Base-by-base conservation (phyloP, 805 yeast genomes). In the Suhomyces vadensis region DNA sequence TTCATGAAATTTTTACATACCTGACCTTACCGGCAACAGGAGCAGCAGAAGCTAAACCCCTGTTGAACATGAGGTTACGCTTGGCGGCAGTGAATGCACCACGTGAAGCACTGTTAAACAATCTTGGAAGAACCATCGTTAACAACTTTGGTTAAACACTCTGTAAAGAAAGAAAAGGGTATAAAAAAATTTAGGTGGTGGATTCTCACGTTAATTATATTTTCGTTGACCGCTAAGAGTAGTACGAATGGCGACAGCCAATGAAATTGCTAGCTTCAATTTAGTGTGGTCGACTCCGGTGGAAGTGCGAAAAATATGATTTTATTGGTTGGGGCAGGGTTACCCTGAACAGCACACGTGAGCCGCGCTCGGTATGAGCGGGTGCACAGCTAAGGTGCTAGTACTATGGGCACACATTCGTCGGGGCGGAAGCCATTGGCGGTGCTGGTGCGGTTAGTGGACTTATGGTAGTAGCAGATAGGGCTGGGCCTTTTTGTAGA, bases 81-180 rank as follows among this genome's bases (percentile, higher is more conserved):
- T 82, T 86, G 64, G 90, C 95, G 61, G 92, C 91, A 73, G 83
- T 81, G 74, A 85, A 81, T 64, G 96, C 95, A 67, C 86, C 79
- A 75, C 90, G 89, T 61, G 96, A 82, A 65, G 78, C 67, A 57
- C 68, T 56, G 71, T 71, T 71, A 62, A 71, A 68, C 69, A 72
- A 70, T 71, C 76, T 72, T 58, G 77, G 77, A 67, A 75, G 77
- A 72, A 78, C 82, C 83, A 78, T 78, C 64, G 63, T 58, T 53
- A 56, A 46, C 47, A 53, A 55, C 57, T 54, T 49, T 52, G 60
- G 57, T 50, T 26, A 27, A 38, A 38, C 41, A 38, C 41, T 38
- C 43, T 39, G 31, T 17, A 31, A 24, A 21, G 43, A 39, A 48
- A 44, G 46, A 45, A 45, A 50, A 47, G 46, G 47, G 19, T 19